A percentile compares a stretch with the other conserved stretches of the same genome.
Evolutionary conservation across 192 early-diverging fungal species (phyloP).

Genomic region (Mortierella claussenii): DNA sequence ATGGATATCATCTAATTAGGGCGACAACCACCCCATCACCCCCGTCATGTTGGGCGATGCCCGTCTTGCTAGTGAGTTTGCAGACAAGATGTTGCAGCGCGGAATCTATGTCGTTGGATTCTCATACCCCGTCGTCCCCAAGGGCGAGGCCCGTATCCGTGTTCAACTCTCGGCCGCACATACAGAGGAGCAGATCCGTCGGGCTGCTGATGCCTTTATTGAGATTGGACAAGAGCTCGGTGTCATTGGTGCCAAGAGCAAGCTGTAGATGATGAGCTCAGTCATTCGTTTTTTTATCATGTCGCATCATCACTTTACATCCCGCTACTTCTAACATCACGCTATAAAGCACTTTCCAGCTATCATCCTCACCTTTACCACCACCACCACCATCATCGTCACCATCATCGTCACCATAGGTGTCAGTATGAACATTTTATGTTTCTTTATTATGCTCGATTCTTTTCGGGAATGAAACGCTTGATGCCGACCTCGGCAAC

Average conservation of each 20-base stretch:
- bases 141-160: slow-evolving; percentile 94
- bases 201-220: slow-evolving; percentile 82
- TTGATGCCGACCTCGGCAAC: slow-evolving; percentile 46
- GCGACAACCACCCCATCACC: slow-evolving; percentile 73
- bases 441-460: slow-evolving; percentile 20
- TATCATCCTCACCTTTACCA: too few relatives aligned
- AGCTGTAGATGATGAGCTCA: slow-evolving; percentile 19
- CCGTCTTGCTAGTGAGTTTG: slow-evolving; percentile 75
- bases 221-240: slow-evolving; percentile 48
- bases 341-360: too few relatives aligned
- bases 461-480: slow-evolving; percentile 51
- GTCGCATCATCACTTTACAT: too few relatives aligned
- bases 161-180: slow-evolving; percentile 97
- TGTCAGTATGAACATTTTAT: too few relatives aligned
- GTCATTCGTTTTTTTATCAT: too few relatives aligned
- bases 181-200: slow-evolving; percentile 77
- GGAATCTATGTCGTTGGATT: slow-evolving; percentile 96
- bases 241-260: slow-evolving; percentile 51
- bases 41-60: slow-evolving; percentile 97
- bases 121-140: slow-evolving; percentile 95
- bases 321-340: too few relatives aligned
- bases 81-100: slow-evolving; percentile 90
- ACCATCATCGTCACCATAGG: too few relatives aligned
- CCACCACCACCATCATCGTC: background rate
- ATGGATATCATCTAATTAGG: too few relatives aligned